Evolutionary conservation across 2,329 filamentous ascomycete species (phyloP), one percentile per base, ranked within the genome.

Genomic region (Aureobasidium sp.): DNA sequence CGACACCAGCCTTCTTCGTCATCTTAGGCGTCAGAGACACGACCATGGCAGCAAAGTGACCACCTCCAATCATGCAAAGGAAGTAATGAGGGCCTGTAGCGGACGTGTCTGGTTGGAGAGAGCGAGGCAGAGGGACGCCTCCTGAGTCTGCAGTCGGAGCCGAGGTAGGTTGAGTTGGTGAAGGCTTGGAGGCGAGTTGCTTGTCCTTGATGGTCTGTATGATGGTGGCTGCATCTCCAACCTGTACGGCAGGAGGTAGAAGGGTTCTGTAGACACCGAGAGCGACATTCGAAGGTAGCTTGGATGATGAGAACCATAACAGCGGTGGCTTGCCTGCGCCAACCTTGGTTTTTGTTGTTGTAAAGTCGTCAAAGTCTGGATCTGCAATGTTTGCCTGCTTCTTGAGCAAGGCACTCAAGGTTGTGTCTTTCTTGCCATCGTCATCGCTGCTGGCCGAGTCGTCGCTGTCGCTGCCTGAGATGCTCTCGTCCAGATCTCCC

Each of bases 21-120:
- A 88, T 79, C 64, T 91, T 89, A 0, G 94, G 92, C 0, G 90
- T 85, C 4, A 97, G 81, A 0, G 91, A 91, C 11, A 99, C 89
- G 11, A 97, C 81, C 92, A 97, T 97, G 55, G 90, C 94, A 0
- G 94, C 94, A 71, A 99, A 99, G 73, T 99, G 94, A 0, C 94
- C 94, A 63, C 94, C 94, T 29, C 94, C 94, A 55, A 99, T 96
- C 94, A 99, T 99, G 75, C 92, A 97, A 51, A 99, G 82, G 71
- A 99, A 97, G 54, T 96, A 85, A 71, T 97, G 92, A 2, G 91
- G 90, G 8, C 87, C 86, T 29, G 85, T 84, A 70, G 87, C 84
- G 3, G 79, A 78, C 10, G 82, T 75, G 1, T 79, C 76, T 9
- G 66, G 66, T 36, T 68, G 68, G 65, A 71, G 69, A 2, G 69